Evolutionary conservation across 495 filamentous ascomycete species (phyloP).

Genomic region (Ramalina intermedia): DNA sequence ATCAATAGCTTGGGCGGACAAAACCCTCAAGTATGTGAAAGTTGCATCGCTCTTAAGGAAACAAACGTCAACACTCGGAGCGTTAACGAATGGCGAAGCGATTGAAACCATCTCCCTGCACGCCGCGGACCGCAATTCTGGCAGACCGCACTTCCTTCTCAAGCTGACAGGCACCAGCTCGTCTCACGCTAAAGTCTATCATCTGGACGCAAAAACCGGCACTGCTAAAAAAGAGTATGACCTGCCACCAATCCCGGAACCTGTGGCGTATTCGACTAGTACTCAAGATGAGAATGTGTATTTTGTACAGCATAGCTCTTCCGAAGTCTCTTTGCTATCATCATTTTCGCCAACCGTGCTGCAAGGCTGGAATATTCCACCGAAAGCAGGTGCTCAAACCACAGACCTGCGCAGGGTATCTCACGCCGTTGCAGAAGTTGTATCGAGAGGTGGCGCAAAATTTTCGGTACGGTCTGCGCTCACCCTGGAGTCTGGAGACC

Average conservation of each 20-base stretch:
- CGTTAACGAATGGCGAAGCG: conserved; percentile 41
- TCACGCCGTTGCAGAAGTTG: conserved; percentile 71
- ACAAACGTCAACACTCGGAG: conserved; percentile 32
- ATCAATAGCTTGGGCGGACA: conserved; percentile 71
- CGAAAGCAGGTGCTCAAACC: conserved; percentile 20
- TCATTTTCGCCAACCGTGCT: conserved; percentile 65
- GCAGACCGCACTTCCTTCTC: conserved; percentile 67
- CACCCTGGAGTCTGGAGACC: conserved; percentile 58
- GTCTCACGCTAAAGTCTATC: conserved; percentile 76
- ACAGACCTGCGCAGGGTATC: conserved; percentile 28
- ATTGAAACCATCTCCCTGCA: conserved; percentile 57
- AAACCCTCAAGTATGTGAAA: conserved; percentile 48
- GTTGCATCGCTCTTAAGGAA: conserved; percentile 73
- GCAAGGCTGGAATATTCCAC: conserved; percentile 48
- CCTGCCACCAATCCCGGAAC: conserved; percentile 51
- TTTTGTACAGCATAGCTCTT: conserved; percentile 64
- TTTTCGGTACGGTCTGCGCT: conserved; percentile 69
- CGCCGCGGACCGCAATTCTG: conserved; percentile 53
- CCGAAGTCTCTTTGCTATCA: conserved; percentile 57
- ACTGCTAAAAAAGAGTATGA: conserved; percentile 58
- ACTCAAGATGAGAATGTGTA: conserved; percentile 68
- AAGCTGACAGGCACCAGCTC: conserved; percentile 57
- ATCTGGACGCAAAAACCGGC: conserved; percentile 54
- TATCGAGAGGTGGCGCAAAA: conserved; percentile 43
- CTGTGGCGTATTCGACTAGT: conserved; percentile 66